Conservation (phyloP, 148 eudicot genomes). For the Rhododendron molle region DNA sequence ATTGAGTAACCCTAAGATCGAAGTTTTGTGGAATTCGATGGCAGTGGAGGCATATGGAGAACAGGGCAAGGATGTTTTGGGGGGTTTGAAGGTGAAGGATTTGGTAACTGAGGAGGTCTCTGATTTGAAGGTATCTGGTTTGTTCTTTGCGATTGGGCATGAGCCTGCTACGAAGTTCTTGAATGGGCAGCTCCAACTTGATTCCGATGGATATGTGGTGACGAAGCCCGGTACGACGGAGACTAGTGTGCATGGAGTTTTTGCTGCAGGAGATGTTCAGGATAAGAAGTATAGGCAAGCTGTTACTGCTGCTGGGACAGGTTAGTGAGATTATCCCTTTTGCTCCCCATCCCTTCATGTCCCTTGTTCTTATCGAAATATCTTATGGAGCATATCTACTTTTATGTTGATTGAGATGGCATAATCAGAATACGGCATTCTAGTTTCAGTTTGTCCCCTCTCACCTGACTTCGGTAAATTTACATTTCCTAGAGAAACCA, state of each 20-base stretch:
- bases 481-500: neutral
- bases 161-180: conserved; percentile 86
- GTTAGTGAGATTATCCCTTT: conserved; percentile 27
- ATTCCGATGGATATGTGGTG: conserved; percentile 69
- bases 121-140: conserved; percentile 60
- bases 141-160: conserved; percentile 90
- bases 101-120: conserved; percentile 51
- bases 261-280: conserved; percentile 96
- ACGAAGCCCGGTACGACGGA: conserved; percentile 63
- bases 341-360: neutral
- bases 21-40: conserved; percentile 77
- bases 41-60: conserved; percentile 72
- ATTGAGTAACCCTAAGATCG: conserved; percentile 63
- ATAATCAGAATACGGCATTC: neutral
- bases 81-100: conserved; percentile 76
- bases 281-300: conserved; percentile 96
- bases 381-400: neutral
- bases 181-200: conserved; percentile 71
- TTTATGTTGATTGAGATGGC: neutral
- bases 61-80: conserved; percentile 32
- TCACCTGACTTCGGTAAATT: neutral
- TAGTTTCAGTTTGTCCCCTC: neutral
- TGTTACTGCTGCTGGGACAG: conserved; percentile 89
- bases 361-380: neutral
- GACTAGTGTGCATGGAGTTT: conserved; percentile 76